Conservation (phyloP, 2,329 filamentous ascomycete species). For the Beauveria brongniartii region DNA sequence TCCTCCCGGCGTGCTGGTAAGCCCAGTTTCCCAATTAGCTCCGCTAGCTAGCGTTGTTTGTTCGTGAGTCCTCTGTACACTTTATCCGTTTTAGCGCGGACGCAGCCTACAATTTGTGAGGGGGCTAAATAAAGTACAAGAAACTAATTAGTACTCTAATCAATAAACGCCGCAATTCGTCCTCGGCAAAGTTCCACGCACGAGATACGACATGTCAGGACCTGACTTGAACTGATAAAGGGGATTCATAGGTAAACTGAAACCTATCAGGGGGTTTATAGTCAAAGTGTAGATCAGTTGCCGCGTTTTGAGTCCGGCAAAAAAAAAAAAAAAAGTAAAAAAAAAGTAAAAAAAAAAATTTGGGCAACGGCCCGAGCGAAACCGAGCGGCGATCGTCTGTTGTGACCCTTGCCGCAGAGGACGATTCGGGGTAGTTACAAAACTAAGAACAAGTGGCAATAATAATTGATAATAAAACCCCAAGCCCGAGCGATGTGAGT, state of each 20-base stretch:
- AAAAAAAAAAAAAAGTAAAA: not conserved
- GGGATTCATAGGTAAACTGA: no score
- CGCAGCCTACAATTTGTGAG: not conserved
- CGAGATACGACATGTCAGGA: no score
- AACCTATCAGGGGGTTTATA: no score
- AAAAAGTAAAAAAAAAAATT: no score
- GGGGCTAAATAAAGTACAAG: not conserved
- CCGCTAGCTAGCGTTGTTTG: no score
- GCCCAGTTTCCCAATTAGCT: no score
- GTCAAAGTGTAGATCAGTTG: no score
- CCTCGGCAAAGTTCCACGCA: no score
- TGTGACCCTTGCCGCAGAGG: not conserved
- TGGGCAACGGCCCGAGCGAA: constrained; percentile 1
- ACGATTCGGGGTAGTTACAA: constrained; percentile 3
- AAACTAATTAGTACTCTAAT: no score
- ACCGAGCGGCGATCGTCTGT: constrained; percentile 1
- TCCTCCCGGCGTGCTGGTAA: not conserved
- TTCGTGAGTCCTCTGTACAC: not conserved
- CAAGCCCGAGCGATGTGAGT: not conserved
- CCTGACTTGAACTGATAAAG: no score
- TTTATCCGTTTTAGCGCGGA: not conserved
- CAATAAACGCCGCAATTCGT: no score
- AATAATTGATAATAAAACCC: not conserved
- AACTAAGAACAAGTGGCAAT: not conserved
- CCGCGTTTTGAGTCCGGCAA: not conserved